Evolutionary conservation across 768 basidiomycete genomes (phyloP), one percentile per base, ranked within the genome.

Genomic region (Termitomyces sp.): DNA sequence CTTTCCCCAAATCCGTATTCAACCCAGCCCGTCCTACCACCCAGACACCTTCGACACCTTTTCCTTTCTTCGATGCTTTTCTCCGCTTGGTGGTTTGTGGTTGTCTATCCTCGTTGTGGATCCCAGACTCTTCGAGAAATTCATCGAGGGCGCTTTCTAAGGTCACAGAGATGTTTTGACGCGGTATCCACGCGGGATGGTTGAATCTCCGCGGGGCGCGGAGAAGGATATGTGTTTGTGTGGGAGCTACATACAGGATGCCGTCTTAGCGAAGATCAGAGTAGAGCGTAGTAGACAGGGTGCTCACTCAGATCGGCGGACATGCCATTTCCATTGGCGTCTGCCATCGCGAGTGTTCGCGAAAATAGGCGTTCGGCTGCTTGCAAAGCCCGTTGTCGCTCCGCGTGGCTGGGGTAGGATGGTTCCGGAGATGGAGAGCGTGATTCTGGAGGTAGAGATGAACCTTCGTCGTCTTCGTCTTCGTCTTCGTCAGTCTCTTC

Each of bases 21-120:
- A 68, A 50, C 5, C 69, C 73, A 25, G 43, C 55, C 29, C 65
- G 68, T 19, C 69, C 66, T 0, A 72, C 70, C 17, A 82, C 69
- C 81, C 82, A 82, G 7, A 79, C 78, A 17, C 81, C 81, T 58
- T 82, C 80, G 3, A 79, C 69, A 34, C 63, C 66, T 27, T 59
- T 66, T 4, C 62, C 49, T 38, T 57, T 62, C 14, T 66, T 72
- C 58, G 67, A 69, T 47, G 50, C 53, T 25, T 49, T 49, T 27
- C 46, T 34, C 45, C 45, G 58, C 43, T 42, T 43, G 19, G 23
- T 19, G 23, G 10, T 17, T 1, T 49, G 16, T 4, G 25, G n/a
- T n/a, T n/a, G n/a, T n/a, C n/a, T n/a, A 31, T 54, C 53, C 1
- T 27, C n/a, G 31, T 46, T 55, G 10, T 53, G 38, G n/a, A 66